These are phyloP conservation scores for Oenanthe javanica DNA, from an alignment of 140 eudicot genomes.

Conservation along the genomic window DNA sequence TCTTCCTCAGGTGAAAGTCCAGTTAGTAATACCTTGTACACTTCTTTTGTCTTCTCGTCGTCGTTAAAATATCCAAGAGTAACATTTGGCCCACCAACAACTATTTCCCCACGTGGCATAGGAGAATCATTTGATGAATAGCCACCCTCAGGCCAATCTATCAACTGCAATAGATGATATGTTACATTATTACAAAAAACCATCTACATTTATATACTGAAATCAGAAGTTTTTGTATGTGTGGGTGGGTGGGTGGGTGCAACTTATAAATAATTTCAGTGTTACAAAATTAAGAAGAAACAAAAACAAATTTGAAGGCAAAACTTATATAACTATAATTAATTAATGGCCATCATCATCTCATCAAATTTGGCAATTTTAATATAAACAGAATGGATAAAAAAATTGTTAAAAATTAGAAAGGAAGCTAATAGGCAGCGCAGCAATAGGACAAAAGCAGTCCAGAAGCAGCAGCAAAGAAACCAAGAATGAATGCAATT, in stretches of 20 bases:
- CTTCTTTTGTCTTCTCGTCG: conserved; percentile 85
- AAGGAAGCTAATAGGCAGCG: background rate
- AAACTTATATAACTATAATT: background rate
- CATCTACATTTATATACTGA: background rate
- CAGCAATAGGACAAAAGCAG: background rate
- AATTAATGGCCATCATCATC: background rate
- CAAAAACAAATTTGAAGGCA: background rate
- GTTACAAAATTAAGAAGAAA: background rate
- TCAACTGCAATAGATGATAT: conserved; percentile 35
- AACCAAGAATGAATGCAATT: background rate
- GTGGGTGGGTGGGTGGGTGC: background rate
- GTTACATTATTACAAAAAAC: background rate
- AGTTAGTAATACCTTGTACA: conserved; percentile 54
- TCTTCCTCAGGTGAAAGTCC: background rate
- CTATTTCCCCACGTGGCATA: conserved; percentile 95
- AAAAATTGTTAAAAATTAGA: background rate
- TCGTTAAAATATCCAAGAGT: conserved; percentile 88
- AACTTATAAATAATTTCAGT: background rate
- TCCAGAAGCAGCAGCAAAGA: background rate
- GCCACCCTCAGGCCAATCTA: conserved; percentile 98
- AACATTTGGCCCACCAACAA: conserved; percentile 94
- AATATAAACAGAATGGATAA: background rate
- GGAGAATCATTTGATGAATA: conserved; percentile 77
- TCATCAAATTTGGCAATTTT: background rate
- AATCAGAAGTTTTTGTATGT: background rate